phyloP scores from a whole-genome alignment of 2,329 filamentous ascomycete genomes.

The Ophiostoma montium region DNA sequence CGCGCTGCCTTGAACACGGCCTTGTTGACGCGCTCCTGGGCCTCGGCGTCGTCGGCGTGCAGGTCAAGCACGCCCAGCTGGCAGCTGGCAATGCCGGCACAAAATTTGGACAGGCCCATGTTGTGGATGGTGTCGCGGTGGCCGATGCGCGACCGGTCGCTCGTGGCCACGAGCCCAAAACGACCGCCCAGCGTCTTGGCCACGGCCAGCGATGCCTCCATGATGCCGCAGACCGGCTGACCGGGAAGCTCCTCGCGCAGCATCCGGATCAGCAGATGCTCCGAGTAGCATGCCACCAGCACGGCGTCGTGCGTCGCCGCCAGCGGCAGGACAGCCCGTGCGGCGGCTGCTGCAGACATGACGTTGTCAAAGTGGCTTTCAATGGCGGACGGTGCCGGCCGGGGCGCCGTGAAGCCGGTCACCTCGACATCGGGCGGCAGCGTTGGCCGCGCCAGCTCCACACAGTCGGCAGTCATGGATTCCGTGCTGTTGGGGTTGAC shows the following conservation, averaged over 20 bases:
- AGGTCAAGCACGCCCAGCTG: slow-evolving; percentile 12
- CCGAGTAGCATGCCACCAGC: slow-evolving; percentile 15
- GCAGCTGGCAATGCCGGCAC: slow-evolving; percentile 12
- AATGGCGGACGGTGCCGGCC: slow-evolving; percentile 10
- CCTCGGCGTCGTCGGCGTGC: slow-evolving; percentile 6
- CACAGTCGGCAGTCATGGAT: slow-evolving; percentile 11
- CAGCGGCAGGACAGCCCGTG: slow-evolving; percentile 12
- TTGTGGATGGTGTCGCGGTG: slow-evolving; percentile 11
- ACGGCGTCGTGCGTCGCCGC: slow-evolving; percentile 13
- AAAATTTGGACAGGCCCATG: slow-evolving; percentile 11
- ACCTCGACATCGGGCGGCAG: slow-evolving; percentile 11
- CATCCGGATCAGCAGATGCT: slow-evolving; percentile 13
- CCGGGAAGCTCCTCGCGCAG: slow-evolving; percentile 12
- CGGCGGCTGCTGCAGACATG: slow-evolving; percentile 13
- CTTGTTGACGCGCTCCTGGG: slow-evolving; percentile 5
- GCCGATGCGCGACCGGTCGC: slow-evolving; percentile 8
- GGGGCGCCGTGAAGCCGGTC: slow-evolving; percentile 12
- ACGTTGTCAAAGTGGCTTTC: slow-evolving; percentile 14
- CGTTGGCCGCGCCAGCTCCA: slow-evolving; percentile 9
- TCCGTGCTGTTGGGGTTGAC: slow-evolving; percentile 13
- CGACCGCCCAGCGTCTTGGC: slow-evolving; percentile 12
- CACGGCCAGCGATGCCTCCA: slow-evolving; percentile 13
- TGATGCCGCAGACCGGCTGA: slow-evolving; percentile 13
- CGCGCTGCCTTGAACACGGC: slow-evolving; percentile 5
- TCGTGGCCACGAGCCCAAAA: slow-evolving; percentile 12